These are phyloP conservation scores for Penicillium sp. DNA, from an alignment of 2,329 filamentous ascomycete species.

Conservation along the genomic window DNA sequence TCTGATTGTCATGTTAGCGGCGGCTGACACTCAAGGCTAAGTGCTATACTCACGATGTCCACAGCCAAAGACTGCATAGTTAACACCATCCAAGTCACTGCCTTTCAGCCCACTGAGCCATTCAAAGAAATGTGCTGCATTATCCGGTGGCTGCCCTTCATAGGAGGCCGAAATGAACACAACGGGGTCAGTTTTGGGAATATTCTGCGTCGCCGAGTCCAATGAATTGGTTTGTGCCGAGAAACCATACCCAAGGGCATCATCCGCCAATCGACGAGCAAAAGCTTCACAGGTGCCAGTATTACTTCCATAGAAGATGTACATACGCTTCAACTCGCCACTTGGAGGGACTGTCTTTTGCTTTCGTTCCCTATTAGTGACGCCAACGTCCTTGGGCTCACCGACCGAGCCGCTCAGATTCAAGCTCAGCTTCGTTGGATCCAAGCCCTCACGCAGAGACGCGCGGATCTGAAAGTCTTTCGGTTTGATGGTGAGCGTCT, in stretches of 20 bases:
- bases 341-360: constrained; percentile 11
- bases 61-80: constrained; percentile 65
- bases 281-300: constrained; percentile 68
- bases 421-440: constrained; percentile 40
- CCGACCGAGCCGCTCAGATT: constrained; percentile 24
- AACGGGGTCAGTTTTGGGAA: constrained; percentile 57
- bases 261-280: constrained; percentile 56
- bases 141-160: constrained; percentile 68
- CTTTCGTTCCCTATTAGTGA: constrained; percentile 19
- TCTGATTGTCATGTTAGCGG: constrained; percentile 16
- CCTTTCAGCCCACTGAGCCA: constrained; percentile 57
- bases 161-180: constrained; percentile 66
- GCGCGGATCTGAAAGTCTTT: constrained; percentile 59
- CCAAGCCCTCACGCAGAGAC: constrained; percentile 48
- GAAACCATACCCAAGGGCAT: constrained; percentile 57
- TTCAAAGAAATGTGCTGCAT: constrained; percentile 61
- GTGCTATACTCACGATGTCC: constrained; percentile 45
- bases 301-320: constrained; percentile 69
- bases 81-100: constrained; percentile 50
- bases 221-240: constrained; percentile 51
- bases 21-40: too few relatives aligned
- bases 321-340: constrained; percentile 45
- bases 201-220: constrained; percentile 55
- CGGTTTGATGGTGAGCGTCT: constrained; percentile 39
- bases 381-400: constrained; percentile 7